These are phyloP conservation scores for Saccharomycopsis lassenensis DNA, from an alignment of 805 yeast species.

Conservation along the genomic window DNA sequence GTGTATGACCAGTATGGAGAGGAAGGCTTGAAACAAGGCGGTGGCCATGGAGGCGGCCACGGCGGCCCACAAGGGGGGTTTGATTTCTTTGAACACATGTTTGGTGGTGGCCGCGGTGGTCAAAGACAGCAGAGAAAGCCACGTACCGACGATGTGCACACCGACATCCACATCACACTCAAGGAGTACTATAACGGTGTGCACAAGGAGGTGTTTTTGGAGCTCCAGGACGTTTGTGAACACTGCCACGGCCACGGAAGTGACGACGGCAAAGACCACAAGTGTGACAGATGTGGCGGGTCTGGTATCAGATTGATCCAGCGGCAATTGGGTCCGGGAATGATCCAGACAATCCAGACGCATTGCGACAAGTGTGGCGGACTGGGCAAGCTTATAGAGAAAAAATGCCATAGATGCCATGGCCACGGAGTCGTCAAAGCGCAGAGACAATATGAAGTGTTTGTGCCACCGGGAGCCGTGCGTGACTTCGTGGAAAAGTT, in stretches of 20 bases:
- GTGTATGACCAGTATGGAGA: conserved; percentile 71
- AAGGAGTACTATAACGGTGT: conserved; percentile 65
- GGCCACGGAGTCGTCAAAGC: conserved; percentile 59
- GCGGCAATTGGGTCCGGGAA: conserved; percentile 78
- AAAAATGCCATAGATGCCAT: conserved; percentile 57
- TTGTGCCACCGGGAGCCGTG: conserved; percentile 60
- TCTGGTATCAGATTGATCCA: conserved; percentile 54
- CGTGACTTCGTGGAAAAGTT: conserved; percentile 47
- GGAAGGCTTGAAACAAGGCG: conserved; percentile 58
- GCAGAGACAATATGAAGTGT: conserved; percentile 45
- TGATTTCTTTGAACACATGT: conserved; percentile 57
- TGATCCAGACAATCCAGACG: conserved; percentile 77
- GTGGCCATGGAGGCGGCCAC: no score
- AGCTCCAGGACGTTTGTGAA: conserved; percentile 66
- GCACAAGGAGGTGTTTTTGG: conserved; percentile 45
- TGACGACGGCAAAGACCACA: conserved; percentile 58
- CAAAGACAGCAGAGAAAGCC: conserved; percentile 28
- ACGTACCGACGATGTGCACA: conserved; percentile 52
- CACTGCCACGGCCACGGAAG: conserved; percentile 81
- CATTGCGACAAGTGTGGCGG: conserved; percentile 78
- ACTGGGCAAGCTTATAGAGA: conserved; percentile 52
- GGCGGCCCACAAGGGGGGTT: conserved; percentile 31
- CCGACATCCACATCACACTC: conserved; percentile 45
- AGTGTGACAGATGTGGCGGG: conserved; percentile 66
- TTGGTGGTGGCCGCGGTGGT: conserved; percentile 36